Evolutionary conservation across 306 rosid species (phyloP).

Genomic region (Datisca glomerata): DNA sequence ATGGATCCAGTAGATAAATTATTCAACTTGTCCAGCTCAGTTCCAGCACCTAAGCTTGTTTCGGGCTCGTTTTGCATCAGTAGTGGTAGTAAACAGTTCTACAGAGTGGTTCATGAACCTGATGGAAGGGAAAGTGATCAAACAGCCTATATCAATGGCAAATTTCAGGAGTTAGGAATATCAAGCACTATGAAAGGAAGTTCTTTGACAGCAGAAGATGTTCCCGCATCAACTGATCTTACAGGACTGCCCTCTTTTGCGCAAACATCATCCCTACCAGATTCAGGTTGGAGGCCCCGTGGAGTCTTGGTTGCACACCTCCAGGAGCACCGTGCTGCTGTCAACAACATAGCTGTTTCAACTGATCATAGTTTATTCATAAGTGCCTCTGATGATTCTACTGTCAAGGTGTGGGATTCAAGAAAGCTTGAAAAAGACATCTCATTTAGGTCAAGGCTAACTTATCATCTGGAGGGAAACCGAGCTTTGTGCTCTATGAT

Average conservation of each 20-base stretch:
- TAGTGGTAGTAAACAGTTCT: conserved; percentile 85
- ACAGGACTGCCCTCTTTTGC: conserved; percentile 54
- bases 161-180: conserved; percentile 59
- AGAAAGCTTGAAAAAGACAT: conserved; percentile 92
- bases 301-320: conserved; percentile 97
- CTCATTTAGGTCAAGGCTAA: conserved; percentile 86
- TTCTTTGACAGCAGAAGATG: conserved; percentile 44
- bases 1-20: conserved; percentile 76
- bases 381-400: conserved; percentile 93
- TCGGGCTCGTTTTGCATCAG: conserved; percentile 71
- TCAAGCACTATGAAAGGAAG: conserved; percentile 43
- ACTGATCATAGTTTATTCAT: conserved; percentile 84
- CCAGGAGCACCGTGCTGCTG: conserved; percentile 93
- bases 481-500: conserved; percentile 72
- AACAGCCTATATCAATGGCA: conserved; percentile 35
- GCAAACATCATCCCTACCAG: conserved; percentile 52
- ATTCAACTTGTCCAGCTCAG: conserved; percentile 79
- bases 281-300: conserved; percentile 96
- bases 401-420: conserved; percentile 94
- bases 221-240: conserved; percentile 42
- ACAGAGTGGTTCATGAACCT: conserved; percentile 96
- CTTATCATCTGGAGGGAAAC: conserved; percentile 95
- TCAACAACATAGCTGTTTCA: conserved; percentile 81
- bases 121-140: conserved; percentile 82
- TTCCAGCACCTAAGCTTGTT: conserved; percentile 84